Evolutionary conservation across 2,329 filamentous ascomycete species (phyloP).

Genomic region (Aspergillus alliaceus): DNA sequence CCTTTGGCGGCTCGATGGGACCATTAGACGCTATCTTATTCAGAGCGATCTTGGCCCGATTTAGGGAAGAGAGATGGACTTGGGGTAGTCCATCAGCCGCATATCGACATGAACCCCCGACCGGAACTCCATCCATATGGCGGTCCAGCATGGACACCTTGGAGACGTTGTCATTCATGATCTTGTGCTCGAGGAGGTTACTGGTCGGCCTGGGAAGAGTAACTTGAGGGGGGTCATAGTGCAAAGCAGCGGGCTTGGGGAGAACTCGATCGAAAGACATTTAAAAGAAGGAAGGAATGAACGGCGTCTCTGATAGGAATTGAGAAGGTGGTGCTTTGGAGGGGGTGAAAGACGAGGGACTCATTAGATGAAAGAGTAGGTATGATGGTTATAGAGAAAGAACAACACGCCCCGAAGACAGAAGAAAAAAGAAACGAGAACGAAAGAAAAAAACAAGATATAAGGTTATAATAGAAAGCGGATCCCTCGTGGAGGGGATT

Average conservation of each 20-base stretch:
- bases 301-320: constrained; percentile 3
- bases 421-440: constrained; percentile 11
- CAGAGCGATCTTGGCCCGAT: constrained; percentile 23
- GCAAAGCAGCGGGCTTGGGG: constrained; percentile 43
- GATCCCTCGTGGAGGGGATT: constrained; percentile 8
- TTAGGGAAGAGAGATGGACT: constrained; percentile 29
- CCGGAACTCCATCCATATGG: constrained; percentile 16
- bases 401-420: constrained; percentile 8
- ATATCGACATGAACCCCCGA: constrained; percentile 17
- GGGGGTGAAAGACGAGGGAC: constrained; percentile 12
- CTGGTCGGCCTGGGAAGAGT: constrained; percentile 32
- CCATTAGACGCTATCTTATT: constrained; percentile 20
- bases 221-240: constrained; percentile 38
- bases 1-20: constrained; percentile 17
- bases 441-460: constrained; percentile 17
- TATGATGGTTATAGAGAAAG: constrained; percentile 11
- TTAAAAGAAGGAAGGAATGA: constrained; percentile 21
- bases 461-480: constrained; percentile 12
- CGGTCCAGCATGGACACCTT: constrained; percentile 20
- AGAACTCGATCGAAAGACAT: constrained; percentile 53
- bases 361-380: constrained; percentile 11
- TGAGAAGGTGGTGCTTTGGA: constrained; percentile 2
- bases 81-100: constrained; percentile 23
- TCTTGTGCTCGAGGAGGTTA: constrained; percentile 43
- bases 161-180: constrained; percentile 38